These are phyloP conservation scores for Dissophora ornata DNA, from an alignment of 192 early-diverging fungal species.

Conservation along the genomic window DNA sequence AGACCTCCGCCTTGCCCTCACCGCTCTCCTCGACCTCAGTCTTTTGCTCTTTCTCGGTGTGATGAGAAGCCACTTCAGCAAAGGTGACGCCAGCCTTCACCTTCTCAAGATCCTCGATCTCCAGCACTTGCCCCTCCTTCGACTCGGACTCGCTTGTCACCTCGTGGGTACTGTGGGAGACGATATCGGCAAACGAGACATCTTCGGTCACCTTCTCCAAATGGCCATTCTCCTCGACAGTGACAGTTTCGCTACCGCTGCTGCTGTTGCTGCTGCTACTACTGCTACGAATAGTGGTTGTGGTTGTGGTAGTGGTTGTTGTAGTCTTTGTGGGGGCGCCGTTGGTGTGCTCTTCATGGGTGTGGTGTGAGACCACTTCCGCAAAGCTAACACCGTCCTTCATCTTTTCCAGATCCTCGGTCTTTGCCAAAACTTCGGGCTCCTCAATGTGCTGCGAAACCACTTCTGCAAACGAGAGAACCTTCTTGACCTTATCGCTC, in stretches of 20 bases:
- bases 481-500: slow-evolving; percentile 15
- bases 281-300: neutral
- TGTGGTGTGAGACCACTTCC: slow-evolving; percentile 18
- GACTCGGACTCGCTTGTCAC: neutral
- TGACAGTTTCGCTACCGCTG: neutral
- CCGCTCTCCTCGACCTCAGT: slow-evolving; percentile 1
- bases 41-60: neutral
- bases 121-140: neutral
- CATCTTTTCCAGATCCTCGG: slow-evolving; percentile 46
- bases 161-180: neutral
- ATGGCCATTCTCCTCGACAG: neutral
- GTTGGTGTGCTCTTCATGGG: slow-evolving; percentile 9
- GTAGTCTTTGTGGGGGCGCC: neutral
- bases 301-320: slow-evolving; percentile 8
- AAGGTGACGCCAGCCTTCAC: slow-evolving; percentile 23
- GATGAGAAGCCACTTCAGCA: slow-evolving; percentile 7
- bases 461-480: slow-evolving; percentile 26
- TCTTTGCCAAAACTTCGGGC: slow-evolving; percentile 21
- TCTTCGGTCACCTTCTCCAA: slow-evolving; percentile 2
- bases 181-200: slow-evolving; percentile 1
- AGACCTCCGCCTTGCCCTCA: slow-evolving; percentile 1
- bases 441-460: slow-evolving; percentile 17
- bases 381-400: slow-evolving; percentile 43
- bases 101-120: slow-evolving; percentile 7
- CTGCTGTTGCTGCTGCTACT: slow-evolving; percentile 1